Base-by-base conservation (phyloP, 306 rosid species). In the Dryas octopetala region DNA sequence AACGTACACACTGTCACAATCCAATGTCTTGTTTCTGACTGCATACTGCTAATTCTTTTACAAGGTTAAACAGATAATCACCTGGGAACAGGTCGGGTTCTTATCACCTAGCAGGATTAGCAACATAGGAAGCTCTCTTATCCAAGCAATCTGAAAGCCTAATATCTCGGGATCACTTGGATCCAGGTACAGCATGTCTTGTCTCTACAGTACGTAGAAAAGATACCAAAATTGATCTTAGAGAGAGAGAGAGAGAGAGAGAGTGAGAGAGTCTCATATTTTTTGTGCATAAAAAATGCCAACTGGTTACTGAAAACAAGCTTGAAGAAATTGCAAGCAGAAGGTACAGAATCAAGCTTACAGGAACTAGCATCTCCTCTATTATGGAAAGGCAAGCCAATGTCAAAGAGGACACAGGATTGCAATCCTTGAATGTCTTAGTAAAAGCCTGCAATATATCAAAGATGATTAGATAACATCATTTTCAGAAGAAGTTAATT, bases 401-500 rank as follows among this genome's bases (percentile, higher is more conserved):
- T 40, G 87, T 95, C 68, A 90, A 72, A 19, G 82, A 73, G 55
- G 97, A 91, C 70, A 83, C 91, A 14, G 96, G 91, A 73, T 76
- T 79, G 90, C 97, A 87, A 62, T 89, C 96, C 87, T 46, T 88
- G 82, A 91, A 92, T 66, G 87, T 74, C 13, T 68, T 78, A 9
- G 97, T 90, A 80, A 95, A 95, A 53, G 93, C 96, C 98, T 91
- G 90, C 58, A 50, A n/a, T n/a, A n/a, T n/a, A 55, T 48, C 14
- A 67, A 55, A 12, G 60, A 46, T 32, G 19, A 61, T 9, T 49
- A 4, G 8, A 23, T 17, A 70, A 41, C 40, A 71, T 2, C 12
- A 69, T 41, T 40, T 19, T 4, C 23, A 26, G 19, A 48, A 66
- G 4, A 45, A 19, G 55, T 55, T 4, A 72, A 45, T 43, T 2